Evolutionary conservation across 257 asterid genomes (phyloP).

Genomic region (Pogostemon cablin): DNA sequence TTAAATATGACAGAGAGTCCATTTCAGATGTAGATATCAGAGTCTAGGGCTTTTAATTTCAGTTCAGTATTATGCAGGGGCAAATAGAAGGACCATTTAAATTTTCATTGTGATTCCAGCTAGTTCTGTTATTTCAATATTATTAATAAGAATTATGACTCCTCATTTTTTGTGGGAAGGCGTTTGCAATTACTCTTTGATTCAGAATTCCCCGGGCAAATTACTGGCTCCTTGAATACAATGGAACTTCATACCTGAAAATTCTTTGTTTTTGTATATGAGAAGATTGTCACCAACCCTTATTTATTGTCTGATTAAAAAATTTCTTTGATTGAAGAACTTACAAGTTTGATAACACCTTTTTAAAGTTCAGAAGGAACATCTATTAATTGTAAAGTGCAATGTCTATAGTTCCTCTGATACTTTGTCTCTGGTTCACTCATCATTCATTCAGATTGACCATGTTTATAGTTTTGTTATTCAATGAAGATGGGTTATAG

Average conservation of each 20-base stretch:
- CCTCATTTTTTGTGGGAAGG: background rate
- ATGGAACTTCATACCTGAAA: background rate
- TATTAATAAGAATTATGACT: background rate
- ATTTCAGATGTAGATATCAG: background rate
- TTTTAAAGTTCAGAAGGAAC: constrained; percentile 1
- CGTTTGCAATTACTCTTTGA: background rate
- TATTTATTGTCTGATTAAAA: background rate
- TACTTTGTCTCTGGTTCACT: constrained; percentile 4
- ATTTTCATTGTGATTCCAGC: background rate
- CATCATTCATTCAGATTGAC: background rate
- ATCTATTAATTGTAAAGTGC: background rate
- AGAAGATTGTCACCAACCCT: background rate
- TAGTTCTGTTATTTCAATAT: background rate
- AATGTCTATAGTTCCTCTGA: background rate
- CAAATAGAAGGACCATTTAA: background rate
- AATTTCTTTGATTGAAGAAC: no score
- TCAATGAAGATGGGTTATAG: background rate
- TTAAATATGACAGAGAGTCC: background rate
- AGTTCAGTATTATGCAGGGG: background rate
- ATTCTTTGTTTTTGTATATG: background rate
- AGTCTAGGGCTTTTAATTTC: background rate
- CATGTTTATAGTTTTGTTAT: background rate
- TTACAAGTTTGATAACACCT: background rate
- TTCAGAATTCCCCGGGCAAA: background rate
- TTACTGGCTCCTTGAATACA: background rate